Conservation (phyloP, 108 stramenopile species). For the Skeletonema costatum region DNA sequence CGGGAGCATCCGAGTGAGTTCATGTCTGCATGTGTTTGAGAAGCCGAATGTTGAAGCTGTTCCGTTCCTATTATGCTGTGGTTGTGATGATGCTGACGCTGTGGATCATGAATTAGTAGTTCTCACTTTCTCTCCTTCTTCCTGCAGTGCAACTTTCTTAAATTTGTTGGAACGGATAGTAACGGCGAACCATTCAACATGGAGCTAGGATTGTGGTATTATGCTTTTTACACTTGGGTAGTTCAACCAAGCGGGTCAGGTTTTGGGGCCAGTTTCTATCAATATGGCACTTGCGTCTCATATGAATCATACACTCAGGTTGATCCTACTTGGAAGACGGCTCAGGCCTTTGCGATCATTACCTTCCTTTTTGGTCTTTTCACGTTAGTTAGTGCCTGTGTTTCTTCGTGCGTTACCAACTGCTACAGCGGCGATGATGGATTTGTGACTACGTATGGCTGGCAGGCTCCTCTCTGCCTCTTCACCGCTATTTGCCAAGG, state of each 20-base stretch:
- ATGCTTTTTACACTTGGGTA: not conserved
- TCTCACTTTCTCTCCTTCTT: not conserved
- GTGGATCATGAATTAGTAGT: not conserved
- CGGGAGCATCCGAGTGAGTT: not conserved
- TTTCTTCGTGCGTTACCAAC: not conserved
- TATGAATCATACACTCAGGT: not conserved
- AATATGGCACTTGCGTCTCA: not conserved
- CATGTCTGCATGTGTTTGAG: not conserved
- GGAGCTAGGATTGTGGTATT: not conserved
- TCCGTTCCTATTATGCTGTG: too few species aligned
- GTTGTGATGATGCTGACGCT: too few species aligned
- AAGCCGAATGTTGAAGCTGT: not conserved
- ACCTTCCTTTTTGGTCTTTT: not conserved
- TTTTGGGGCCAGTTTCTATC: not conserved
- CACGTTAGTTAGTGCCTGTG: not conserved
- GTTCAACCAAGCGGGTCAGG: not conserved
- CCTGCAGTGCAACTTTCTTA: not conserved
- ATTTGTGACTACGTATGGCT: not conserved
- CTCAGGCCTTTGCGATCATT: not conserved
- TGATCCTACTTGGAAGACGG: not conserved
- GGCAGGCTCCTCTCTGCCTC: not conserved
- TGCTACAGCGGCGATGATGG: not conserved
- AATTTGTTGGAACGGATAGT: not conserved
- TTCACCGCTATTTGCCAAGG: conserved; percentile 2
- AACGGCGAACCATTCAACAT: not conserved